These are phyloP conservation scores for Dispira parvispora DNA, from an alignment of 192 early-diverging fungal genomes.

Conservation along the genomic window DNA sequence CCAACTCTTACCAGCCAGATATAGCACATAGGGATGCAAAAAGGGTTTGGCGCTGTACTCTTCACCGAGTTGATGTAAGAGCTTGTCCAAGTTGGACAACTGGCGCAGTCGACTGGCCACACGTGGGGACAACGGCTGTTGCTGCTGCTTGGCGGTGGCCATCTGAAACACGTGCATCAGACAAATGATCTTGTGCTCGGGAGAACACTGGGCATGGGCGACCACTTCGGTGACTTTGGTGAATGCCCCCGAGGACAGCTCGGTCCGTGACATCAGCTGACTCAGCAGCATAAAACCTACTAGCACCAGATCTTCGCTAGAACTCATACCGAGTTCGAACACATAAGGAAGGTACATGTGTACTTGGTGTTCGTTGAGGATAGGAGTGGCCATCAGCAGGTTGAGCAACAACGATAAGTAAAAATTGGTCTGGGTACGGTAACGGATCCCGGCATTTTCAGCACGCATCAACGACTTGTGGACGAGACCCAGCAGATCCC, in stretches of 20 bases:
- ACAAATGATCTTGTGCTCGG: slow-evolving; percentile 19
- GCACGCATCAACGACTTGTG: not conserved
- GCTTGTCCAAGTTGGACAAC: no score
- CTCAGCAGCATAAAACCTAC: slow-evolving; percentile 23
- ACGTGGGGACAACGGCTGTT: not conserved
- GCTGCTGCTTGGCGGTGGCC: not conserved
- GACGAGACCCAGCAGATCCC: not conserved
- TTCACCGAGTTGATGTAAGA: not conserved
- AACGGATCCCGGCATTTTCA: not conserved
- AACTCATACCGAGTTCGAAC: slow-evolving; percentile 37
- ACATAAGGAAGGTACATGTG: slow-evolving; percentile 14
- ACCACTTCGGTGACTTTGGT: slow-evolving; percentile 19
- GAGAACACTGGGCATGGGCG: slow-evolving; percentile 14
- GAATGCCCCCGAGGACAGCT: slow-evolving; percentile 18
- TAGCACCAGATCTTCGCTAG: slow-evolving; percentile 16
- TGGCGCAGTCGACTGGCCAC: not conserved
- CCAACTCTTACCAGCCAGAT: not conserved
- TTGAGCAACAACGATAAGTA: not conserved
- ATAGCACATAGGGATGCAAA: not conserved
- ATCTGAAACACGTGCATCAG: slow-evolving; percentile 23
- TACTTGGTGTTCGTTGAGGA: not conserved
- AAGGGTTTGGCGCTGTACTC: not conserved
- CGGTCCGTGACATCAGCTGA: slow-evolving; percentile 18
- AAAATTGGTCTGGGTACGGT: not conserved
- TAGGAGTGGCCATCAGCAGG: slow-evolving; percentile 7